Percentiles rank a stretch among this genome's conserved stretches.
Evolutionary conservation across 2,329 filamentous ascomycete genomes (phyloP).

Genomic region (Claviceps fusiformis): DNA sequence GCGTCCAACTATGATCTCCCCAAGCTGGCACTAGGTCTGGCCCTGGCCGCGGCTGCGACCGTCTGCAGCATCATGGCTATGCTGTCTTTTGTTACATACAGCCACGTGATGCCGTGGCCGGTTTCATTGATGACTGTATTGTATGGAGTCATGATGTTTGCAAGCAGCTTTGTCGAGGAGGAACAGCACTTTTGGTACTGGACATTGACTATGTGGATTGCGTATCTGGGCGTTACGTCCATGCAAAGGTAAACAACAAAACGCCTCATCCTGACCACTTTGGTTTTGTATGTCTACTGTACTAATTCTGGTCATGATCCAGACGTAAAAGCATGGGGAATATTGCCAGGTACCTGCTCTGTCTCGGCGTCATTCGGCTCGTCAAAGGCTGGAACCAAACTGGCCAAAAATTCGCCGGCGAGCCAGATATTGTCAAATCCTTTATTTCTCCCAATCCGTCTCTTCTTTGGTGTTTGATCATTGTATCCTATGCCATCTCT

Average conservation of each 20-base stretch:
- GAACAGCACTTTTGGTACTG: constrained; percentile 99
- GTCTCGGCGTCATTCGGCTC: constrained; percentile 52
- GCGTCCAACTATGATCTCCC: constrained; percentile 82
- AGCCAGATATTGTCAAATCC: constrained; percentile 66
- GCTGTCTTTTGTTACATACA: constrained; percentile 3
- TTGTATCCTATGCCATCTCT: constrained; percentile 53
- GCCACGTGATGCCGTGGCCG: constrained; percentile 28
- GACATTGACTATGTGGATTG: constrained; percentile 58
- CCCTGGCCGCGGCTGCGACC: constrained; percentile 20
- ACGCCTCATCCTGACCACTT: not conserved
- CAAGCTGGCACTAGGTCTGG: constrained; percentile 39
- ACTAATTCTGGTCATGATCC: not conserved
- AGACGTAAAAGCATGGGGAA: constrained; percentile 17
- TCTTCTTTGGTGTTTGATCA: constrained; percentile 62
- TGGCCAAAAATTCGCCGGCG: constrained; percentile 89
- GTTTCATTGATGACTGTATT: constrained; percentile 30
- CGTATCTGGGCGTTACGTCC: constrained; percentile 35
- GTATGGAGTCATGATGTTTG: constrained; percentile 90
- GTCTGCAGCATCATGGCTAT: constrained; percentile 8
- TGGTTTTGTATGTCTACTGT: not conserved
- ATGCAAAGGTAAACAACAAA: constrained; percentile 22
- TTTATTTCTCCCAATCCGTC: constrained; percentile 51
- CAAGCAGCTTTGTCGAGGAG: constrained; percentile 94
- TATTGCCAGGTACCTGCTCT: constrained; percentile 22
- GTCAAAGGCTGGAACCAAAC: constrained; percentile 87